Evolutionary conservation across 306 rosid species (phyloP), one percentile per base, ranked within the genome.

Genomic region (Glycine latifolia): DNA sequence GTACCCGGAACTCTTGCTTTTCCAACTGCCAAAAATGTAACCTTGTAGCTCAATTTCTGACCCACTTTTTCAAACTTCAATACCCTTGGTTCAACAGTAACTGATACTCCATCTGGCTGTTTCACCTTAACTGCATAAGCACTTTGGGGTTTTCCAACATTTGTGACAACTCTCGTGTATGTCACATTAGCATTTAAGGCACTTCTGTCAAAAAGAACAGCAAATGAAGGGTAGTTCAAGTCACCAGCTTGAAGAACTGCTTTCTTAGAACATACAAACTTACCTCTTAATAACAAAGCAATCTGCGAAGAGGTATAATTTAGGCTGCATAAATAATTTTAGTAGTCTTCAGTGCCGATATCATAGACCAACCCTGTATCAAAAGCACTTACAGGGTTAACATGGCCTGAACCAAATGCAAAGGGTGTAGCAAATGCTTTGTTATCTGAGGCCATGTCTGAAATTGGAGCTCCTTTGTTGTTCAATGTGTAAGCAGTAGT

Each of bases 151-250:
- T 46, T 69, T 4, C 93, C 97, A 35, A 91, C 93, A 85, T 92
- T 92, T 66, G 89, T 92, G 71, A 83, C 89, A 59, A 90, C 79
- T 76, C 95, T 89, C 67, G 78, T 87, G 78, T 85, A 85, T 58
- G 91, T 85, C 46, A 85, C 85, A 76, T 20, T 84, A 39, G 14
- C 43, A 37, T 75, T 85, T 10, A 14, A 31, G 5, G 67, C 80
- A 26, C 53, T 79, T 73, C 49, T 74, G 7, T 67, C 20, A 31
- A 87, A 87, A 6, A 79, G 8, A 31, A 91, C 94, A 0, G 93
- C 54, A 84, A 90, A 90, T 20, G 93, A 92, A 84, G 97, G 97
- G 87, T 90, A 90, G 12, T 92, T 90, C 86, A 92, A 62, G 81
- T 89, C 88, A 59, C 95, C 91, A n/a, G 66, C 71, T 54, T 85